phyloP scores from a whole-genome alignment of 345 rosid genomes.

The Zanthoxylum bungeanum region DNA sequence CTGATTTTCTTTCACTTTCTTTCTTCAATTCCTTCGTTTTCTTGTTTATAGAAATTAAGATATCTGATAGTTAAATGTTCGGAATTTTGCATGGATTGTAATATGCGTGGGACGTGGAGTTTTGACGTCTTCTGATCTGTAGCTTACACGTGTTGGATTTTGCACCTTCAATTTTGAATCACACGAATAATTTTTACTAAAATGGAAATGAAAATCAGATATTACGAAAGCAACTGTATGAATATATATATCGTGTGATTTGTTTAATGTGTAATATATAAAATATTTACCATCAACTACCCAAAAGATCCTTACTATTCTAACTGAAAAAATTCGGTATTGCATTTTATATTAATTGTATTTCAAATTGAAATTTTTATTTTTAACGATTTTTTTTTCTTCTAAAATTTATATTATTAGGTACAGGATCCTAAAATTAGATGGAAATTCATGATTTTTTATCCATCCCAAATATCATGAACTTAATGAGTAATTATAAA shows the following conservation, averaged over 20 bases:
- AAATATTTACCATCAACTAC: too few species aligned
- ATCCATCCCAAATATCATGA: too few species aligned
- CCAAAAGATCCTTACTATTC: too few species aligned
- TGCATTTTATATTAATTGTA: too few species aligned
- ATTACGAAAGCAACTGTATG: not conserved
- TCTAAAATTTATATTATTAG: too few species aligned
- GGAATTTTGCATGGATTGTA: constrained; percentile 29
- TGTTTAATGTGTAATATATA: too few species aligned
- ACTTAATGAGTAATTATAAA: too few species aligned
- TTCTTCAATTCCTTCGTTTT: constrained; percentile 19
- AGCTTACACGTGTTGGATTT: constrained; percentile 4
- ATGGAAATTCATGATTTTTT: too few species aligned
- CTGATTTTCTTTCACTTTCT: constrained; percentile 19
- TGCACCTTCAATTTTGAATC: constrained; percentile 21
- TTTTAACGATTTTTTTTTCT: too few species aligned
- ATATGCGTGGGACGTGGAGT: constrained; percentile 37
- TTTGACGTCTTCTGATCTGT: constrained; percentile 31
- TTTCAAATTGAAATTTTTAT: too few species aligned
- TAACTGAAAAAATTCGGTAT: too few species aligned
- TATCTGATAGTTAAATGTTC: constrained; percentile 15
- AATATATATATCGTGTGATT: not conserved
- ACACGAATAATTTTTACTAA: constrained; percentile 15
- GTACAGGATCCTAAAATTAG: too few species aligned
- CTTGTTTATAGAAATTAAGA: not conserved
- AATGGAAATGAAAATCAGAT: not conserved